phyloP scores from a whole-genome alignment of 1,284 basidiomycete species.

The Mycena citricolor region DNA sequence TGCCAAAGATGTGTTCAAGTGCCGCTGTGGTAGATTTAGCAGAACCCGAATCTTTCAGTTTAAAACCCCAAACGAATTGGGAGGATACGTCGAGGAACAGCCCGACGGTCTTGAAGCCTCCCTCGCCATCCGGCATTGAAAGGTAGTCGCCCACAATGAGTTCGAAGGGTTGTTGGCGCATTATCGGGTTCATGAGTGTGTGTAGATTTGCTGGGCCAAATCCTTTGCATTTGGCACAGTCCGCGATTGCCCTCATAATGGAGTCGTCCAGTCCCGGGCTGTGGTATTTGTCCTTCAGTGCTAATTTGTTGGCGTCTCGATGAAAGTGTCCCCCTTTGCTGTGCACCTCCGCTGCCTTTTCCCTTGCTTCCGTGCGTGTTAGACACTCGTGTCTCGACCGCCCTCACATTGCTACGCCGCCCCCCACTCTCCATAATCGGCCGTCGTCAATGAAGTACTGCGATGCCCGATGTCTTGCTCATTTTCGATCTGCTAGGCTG shows the following conservation, averaged over 20 bases:
- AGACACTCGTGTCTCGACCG: conserved; percentile 22
- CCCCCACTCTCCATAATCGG: conserved; percentile 31
- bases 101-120: conserved; percentile 25
- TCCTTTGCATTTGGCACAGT: conserved; percentile 31
- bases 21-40: conserved; percentile 27
- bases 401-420: conserved; percentile 19
- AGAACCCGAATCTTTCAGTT: conserved; percentile 5
- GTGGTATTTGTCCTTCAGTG: conserved; percentile 28
- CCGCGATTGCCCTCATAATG: conserved; percentile 29
- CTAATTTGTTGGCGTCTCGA: conserved; percentile 29
- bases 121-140: conserved; percentile 32
- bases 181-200: conserved; percentile 35
- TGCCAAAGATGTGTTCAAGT: conserved; percentile 27
- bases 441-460: conserved; percentile 33
- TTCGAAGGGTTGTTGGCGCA: conserved; percentile 35
- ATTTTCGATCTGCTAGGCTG: not conserved
- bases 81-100: conserved; percentile 14
- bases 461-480: conserved; percentile 28
- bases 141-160: conserved; percentile 35
- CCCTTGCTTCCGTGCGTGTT: conserved; percentile 21
- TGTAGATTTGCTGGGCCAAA: conserved; percentile 30
- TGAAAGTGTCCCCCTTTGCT: conserved; percentile 30
- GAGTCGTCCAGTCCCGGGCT: conserved; percentile 32
- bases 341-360: conserved; percentile 25
- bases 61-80: conserved; percentile 17